Base-by-base conservation (phyloP, 805 yeast genomes). In the Schwanniomyces sp. region DNA sequence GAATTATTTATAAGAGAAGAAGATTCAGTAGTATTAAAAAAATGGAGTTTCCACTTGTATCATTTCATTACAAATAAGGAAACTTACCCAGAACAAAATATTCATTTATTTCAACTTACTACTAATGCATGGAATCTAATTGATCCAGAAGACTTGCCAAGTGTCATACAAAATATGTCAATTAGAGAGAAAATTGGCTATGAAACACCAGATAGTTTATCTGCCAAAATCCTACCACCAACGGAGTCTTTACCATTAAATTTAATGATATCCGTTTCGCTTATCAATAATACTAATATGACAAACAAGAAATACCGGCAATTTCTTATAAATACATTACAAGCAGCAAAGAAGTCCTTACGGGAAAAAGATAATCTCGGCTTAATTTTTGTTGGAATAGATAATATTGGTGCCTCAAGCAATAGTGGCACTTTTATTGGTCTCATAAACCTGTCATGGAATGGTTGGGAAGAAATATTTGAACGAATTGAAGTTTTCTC, bases 41-140 rank as follows among this genome's bases (percentile, higher is more conserved):
- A 77, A 58, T 79, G 82, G 78, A 65, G 67, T 29, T 67, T 63
- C 46, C 66, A 61, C 46, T 39, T 56, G 62, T 24, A 50, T 46
- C 11, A 63, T 45, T n/a, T 57, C 28, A 49, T 51, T 42, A 14
- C 3, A 10, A 39, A 34, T 25, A 40, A 56, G 30, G 28, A 51
- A 49, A 28, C 25, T 12, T 37, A 37, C 45, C 46, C 11, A 43
- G 28, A 7, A 47, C 34, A 32, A 46, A 17, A 41, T 14, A 44
- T 67, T 7, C 70, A 78, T 4, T 52, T 80, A 24, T 66, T 68
- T 28, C 81, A 80, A 54, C 60, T 81, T 50, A 76, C 86, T 1
- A 68, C 76, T 1, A 82, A 75, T 51, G 75, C 76, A 0, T 78
- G 86, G 82, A 58, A 58, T 8, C 52, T 76, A 8, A 55, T 79